These are phyloP conservation scores for Protomyces gravidus DNA, from an alignment of 1,139 yeast species.

Conservation along the genomic window DNA sequence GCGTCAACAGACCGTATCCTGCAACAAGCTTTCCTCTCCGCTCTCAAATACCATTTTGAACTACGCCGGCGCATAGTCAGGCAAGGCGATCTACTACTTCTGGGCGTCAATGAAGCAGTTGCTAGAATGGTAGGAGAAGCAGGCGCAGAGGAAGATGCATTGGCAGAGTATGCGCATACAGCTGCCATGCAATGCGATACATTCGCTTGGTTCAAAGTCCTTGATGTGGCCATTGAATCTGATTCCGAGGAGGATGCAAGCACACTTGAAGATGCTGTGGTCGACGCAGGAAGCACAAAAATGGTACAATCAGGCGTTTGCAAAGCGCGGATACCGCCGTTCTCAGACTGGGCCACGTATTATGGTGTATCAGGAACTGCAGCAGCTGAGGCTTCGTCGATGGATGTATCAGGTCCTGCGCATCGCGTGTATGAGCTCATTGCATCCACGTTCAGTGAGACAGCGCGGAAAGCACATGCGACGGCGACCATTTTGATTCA, in stretches of 20 bases:
- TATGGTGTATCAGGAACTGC: slow-evolving; percentile 40
- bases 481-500: slow-evolving; percentile 61
- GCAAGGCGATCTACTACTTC: slow-evolving; percentile 65
- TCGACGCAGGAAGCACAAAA: slow-evolving; percentile 62
- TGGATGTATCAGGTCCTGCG: slow-evolving; percentile 4
- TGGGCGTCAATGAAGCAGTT: slow-evolving; percentile 67
- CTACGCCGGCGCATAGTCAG: slow-evolving; percentile 54
- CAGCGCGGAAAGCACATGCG: slow-evolving; percentile 34
- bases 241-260: slow-evolving; percentile 35
- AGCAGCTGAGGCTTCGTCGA: background rate
- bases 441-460: slow-evolving; percentile 40
- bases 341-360: slow-evolving; percentile 52
- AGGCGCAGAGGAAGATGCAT: slow-evolving; percentile 38
- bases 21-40: slow-evolving; percentile 62
- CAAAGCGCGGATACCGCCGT: slow-evolving; percentile 30
- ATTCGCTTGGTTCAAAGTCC: slow-evolving; percentile 78
- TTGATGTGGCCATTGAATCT: slow-evolving; percentile 45
- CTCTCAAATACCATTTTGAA: slow-evolving; percentile 62
- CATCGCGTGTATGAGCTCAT: slow-evolving; percentile 38
- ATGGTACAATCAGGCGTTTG: slow-evolving; percentile 60
- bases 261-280: slow-evolving; percentile 39
- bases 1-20: slow-evolving; percentile 61
- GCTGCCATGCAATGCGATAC: slow-evolving; percentile 59
- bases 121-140: slow-evolving; percentile 56
- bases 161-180: slow-evolving; percentile 31